Base-by-base conservation (phyloP, 2,329 filamentous ascomycete species). In the Endothia cerciana region DNA sequence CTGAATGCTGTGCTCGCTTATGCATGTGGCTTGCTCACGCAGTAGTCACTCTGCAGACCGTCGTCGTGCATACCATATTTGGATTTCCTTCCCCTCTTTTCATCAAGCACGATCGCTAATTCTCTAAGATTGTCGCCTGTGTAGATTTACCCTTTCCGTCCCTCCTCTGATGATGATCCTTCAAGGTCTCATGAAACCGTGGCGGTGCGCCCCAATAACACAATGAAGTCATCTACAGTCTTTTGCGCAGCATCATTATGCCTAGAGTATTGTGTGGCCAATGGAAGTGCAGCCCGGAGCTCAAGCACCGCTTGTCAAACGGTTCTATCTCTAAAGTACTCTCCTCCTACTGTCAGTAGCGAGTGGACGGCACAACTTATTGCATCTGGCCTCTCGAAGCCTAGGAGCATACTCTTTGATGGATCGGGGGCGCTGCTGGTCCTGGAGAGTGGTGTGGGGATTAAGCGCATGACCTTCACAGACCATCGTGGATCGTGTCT, bases 321-420 rank as follows among this genome's bases (percentile, higher is more conserved):
- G 6, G 36, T 53, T 5, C 73, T 82, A 43, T 64, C 71, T 6
- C 76, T 79, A 2, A 70, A 70, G 41, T 78, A 80, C 68, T 72
- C 73, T 3, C 66, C 72, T 4, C 82, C 81, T 15, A 71, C 71
- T 2, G 77, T 80, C 11, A 78, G 78, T 25, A 70, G 73, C 4
- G 80, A 80, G 38, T 85, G 82, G 80, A 73, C 77, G 6, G 80
- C 78, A 19, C 77, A 80, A 66, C 75, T 84, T 2, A 72, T 83
- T 28, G 78, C 77, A 47, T 77, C 76, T 33, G 77, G 77, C 19
- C 71, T 84, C 58, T 76, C 71, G 43, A 79, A 76, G 33, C 82
- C 82, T 0, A 76, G 83, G 28, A 77, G 77, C 55, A 77, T 85
- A 45, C 70, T 77, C 19, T 82, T 85, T 63, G 83, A 85, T 65